Conservation (phyloP, 1,139 yeast species). For the Saccharomyces pastorianus region DNA sequence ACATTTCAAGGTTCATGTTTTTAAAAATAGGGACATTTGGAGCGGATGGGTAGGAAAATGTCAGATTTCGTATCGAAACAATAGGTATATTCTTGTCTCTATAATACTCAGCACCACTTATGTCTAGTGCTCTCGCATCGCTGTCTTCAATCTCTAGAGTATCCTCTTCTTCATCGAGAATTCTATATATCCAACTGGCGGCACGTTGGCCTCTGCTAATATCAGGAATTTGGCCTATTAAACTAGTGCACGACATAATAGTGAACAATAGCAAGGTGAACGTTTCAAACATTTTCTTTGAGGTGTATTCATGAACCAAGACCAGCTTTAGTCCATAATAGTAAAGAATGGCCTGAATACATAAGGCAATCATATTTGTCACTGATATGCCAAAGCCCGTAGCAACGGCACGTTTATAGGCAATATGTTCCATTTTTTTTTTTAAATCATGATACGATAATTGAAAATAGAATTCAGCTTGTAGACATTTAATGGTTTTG, state of each 20-base stretch:
- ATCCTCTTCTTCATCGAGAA: slow-evolving; percentile 32
- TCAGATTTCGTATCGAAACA: slow-evolving; percentile 38
- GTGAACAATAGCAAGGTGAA: slow-evolving; percentile 69
- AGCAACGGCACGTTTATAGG: slow-evolving; percentile 42
- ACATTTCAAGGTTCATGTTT: slow-evolving; percentile 37
- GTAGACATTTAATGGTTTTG: slow-evolving; percentile 53
- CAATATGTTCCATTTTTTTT: slow-evolving; percentile 30
- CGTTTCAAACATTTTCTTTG: slow-evolving; percentile 55
- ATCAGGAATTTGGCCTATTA: slow-evolving; percentile 63
- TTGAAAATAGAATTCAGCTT: slow-evolving; percentile 43
- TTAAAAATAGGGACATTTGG: slow-evolving; percentile 32
- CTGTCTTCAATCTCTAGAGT: slow-evolving; percentile 6
- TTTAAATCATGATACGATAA: slow-evolving; percentile 34
- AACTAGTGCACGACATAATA: slow-evolving; percentile 50
- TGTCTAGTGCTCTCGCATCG: slow-evolving; percentile 16
- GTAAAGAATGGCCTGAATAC: slow-evolving; percentile 61
- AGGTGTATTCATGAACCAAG: slow-evolving; percentile 45
- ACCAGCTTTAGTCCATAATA: slow-evolving; percentile 73
- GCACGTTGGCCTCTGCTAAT: slow-evolving; percentile 71
- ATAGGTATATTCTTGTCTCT: slow-evolving; percentile 15
- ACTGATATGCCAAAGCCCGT: slow-evolving; percentile 55
- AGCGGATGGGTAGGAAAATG: slow-evolving; percentile 42
- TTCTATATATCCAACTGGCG: slow-evolving; percentile 45
- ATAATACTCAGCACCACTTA: neutral
- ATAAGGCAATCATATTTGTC: slow-evolving; percentile 44